A percentile compares a stretch with the other conserved stretches of the same genome.
phyloP scores from a whole-genome alignment of 1,139 yeast genomes.

The Pichia sp. region DNA sequence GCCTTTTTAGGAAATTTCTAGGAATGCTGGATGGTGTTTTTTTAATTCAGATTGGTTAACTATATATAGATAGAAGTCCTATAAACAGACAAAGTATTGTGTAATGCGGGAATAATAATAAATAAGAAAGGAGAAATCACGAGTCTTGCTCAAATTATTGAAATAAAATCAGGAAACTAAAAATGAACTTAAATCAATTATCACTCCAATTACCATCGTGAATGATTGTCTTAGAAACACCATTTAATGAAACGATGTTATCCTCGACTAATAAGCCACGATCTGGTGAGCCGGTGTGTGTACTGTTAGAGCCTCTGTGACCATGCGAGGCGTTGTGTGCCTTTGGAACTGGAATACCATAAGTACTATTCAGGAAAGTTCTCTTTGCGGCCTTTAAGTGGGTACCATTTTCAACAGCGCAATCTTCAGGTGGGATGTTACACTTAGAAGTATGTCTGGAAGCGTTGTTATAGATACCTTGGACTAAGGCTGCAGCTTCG shows the following conservation, averaged over 20 bases:
- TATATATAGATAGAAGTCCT: too few relatives aligned
- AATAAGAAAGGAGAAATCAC: too few relatives aligned
- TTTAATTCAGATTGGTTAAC: too few relatives aligned
- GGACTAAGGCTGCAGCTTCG: conserved; percentile 49
- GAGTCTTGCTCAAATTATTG: too few relatives aligned
- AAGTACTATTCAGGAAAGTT: conserved; percentile 11
- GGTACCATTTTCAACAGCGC: neutral
- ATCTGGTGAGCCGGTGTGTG: neutral
- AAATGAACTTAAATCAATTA: too few relatives aligned
- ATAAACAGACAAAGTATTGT: too few relatives aligned
- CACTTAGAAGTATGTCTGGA: conserved; percentile 21
- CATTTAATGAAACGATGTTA: conserved; percentile 72
- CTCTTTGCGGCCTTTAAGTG: conserved; percentile 8
- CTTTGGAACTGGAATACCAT: conserved; percentile 21
- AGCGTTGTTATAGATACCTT: conserved; percentile 29
- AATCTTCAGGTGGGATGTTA: conserved; percentile 7
- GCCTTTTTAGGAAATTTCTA: too few relatives aligned
- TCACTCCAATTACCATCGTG: conserved; percentile 16
- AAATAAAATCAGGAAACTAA: too few relatives aligned
- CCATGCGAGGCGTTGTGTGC: conserved; percentile 4
- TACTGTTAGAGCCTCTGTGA: neutral
- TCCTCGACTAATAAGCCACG: conserved; percentile 69
- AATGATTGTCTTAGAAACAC: conserved; percentile 84
- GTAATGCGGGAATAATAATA: too few relatives aligned
- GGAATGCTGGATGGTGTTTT: too few relatives aligned